Conservation (phyloP, 1,139 yeast genomes). For the Saccharomycopsis hybrid region DNA sequence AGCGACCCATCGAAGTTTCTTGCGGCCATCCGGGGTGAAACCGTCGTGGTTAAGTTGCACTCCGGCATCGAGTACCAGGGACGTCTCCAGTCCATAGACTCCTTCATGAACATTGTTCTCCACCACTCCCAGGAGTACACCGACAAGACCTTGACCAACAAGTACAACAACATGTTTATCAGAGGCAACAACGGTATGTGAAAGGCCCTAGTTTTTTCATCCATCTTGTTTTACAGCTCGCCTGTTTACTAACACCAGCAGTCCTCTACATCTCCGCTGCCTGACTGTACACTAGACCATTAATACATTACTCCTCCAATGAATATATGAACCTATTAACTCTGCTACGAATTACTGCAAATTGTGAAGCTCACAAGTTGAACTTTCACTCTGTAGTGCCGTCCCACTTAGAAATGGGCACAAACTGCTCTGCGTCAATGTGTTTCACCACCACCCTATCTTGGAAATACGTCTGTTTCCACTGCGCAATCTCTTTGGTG, state of each 20-base stretch:
- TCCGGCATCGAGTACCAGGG: constrained; percentile 83
- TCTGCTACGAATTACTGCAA: no score
- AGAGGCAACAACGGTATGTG: constrained; percentile 94
- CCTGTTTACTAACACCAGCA: no score
- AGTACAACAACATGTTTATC: constrained; percentile 82
- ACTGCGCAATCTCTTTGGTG: constrained; percentile 47
- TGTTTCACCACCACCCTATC: constrained; percentile 39
- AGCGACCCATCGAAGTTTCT: constrained; percentile 69
- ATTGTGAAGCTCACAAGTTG: no score
- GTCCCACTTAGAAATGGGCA: no score
- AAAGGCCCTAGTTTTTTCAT: no score
- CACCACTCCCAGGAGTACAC: constrained; percentile 14
- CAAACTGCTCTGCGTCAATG: no score
- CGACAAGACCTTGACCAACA: constrained; percentile 58
- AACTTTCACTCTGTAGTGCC: no score
- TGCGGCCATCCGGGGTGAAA: constrained; percentile 68
- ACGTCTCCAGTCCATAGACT: constrained; percentile 85
- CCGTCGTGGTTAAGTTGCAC: constrained; percentile 76
- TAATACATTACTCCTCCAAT: no score
- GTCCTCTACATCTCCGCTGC: no score
- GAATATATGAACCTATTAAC: no score
- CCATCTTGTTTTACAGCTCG: no score
- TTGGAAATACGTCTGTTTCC: constrained; percentile 56
- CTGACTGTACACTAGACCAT: no score
- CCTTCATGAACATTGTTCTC: constrained; percentile 91